Evolutionary conservation across 2,329 filamentous ascomycete species (phyloP), one percentile per base, ranked within the genome.

Genomic region (Mariannaea elegans): DNA sequence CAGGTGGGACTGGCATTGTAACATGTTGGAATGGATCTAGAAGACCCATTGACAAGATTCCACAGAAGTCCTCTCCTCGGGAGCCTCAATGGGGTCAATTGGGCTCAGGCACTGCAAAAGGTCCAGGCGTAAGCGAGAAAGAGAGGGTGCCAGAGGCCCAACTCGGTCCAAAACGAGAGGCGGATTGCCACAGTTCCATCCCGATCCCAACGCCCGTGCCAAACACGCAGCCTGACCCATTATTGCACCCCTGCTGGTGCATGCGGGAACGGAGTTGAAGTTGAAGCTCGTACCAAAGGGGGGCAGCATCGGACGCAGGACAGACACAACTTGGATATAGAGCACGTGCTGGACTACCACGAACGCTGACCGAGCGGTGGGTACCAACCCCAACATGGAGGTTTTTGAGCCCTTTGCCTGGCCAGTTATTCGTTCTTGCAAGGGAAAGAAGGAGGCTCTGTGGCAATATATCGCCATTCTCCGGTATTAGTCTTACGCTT

Each of bases 311-410:
- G 34, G 42, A 19, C 16, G 42, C 44, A 36, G 34, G 29, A 27
- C 46, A 21, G 42, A 10, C 49, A 31, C 16, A 31, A 39, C 16
- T 31, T 31, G 45, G 46, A 14, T 10, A 42, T 16, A 19, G 45
- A 54, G 50, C 56, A 59, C 56, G 56, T 53, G 56, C 39, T 48
- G 27, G 4, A 53, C 56, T 59, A 23, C 56, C 56, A 38, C 27
- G 50, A 55, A 50, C 31, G 50, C 27, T 46, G 50, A 59, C 56
- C 50, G 56, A 59, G 50, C 45, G 10, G 56, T 59, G 56, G 56
- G 49, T 48, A 52, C 49, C 14, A 21, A 42, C 32, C 38, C 36
- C 41, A 44, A 44, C 36, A 39, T 31, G 32, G 42, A 38, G 34
- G 29, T n/a, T 39, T 55, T 47, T 55, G 29, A 7, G 36, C 13